These are phyloP conservation scores for Fennellomyces sp. DNA, from an alignment of 371 early-diverging fungal genomes.

Conservation along the genomic window DNA sequence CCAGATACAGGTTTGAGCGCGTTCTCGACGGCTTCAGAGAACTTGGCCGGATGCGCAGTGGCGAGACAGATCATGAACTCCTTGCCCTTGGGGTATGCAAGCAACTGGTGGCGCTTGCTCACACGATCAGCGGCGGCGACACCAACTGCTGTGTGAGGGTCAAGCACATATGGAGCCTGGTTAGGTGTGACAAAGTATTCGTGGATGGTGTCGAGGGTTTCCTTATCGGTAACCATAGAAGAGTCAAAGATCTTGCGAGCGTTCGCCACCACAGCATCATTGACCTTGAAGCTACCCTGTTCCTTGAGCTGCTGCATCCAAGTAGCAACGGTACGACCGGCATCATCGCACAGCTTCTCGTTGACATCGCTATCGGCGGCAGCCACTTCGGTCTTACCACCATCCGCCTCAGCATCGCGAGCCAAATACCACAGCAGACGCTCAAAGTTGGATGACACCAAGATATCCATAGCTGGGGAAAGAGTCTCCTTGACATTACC, in stretches of 20 bases:
- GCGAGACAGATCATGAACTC: conserved; percentile 75
- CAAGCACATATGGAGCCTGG: conserved; percentile 77
- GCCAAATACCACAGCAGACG: conserved; percentile 91
- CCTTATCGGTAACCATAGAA: conserved; percentile 71
- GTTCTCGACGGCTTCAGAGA: conserved; percentile 86
- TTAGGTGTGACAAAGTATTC: conserved; percentile 59
- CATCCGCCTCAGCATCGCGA: conserved; percentile 53
- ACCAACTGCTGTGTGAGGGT: conserved; percentile 97
- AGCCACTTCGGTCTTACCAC: conserved; percentile 23
- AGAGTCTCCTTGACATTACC: conserved; percentile 79
- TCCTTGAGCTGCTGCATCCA: conserved; percentile 87
- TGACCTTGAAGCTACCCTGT: conserved; percentile 75
- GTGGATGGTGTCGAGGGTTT: conserved; percentile 78
- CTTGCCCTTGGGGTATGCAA: conserved; percentile 34
- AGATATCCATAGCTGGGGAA: conserved; percentile 98
- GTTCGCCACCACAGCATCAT: conserved; percentile 58
- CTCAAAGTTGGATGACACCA: conserved; percentile 96
- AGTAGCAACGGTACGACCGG: conserved; percentile 58
- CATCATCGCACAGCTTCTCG: conserved; percentile 49
- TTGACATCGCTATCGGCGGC: conserved; percentile 30
- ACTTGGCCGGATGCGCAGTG: conserved; percentile 97
- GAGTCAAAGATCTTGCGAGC: conserved; percentile 81
- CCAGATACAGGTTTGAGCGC: conserved; percentile 66
- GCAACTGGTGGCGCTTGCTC: conserved; percentile 24
- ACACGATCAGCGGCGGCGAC: conserved; percentile 79